These are phyloP conservation scores for Chlorella sorokiniana DNA, from an alignment of 139 green algal genomes.

Conservation along the genomic window DNA sequence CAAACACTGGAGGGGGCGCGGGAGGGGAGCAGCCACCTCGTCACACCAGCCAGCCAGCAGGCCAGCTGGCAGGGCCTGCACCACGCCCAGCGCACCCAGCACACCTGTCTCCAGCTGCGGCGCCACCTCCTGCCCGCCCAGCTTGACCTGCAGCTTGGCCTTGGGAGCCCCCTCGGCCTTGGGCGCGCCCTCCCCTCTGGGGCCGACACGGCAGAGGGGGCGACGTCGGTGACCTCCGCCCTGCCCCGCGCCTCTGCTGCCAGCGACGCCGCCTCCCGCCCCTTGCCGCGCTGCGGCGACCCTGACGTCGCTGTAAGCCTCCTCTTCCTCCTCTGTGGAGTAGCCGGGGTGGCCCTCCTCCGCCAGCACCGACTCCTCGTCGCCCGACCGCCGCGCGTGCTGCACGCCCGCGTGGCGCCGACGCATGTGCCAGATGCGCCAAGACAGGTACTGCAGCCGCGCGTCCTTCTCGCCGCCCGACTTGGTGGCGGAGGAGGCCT, in stretches of 20 bases:
- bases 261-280: too few relatives aligned
- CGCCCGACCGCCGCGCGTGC: neutral
- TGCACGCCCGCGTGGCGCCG: slow-evolving; percentile 53
- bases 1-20: slow-evolving; percentile 26
- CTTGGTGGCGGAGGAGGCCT: slow-evolving; percentile 52
- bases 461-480: slow-evolving; percentile 68
- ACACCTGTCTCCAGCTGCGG: slow-evolving; percentile 19
- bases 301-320: neutral
- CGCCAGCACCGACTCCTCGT: slow-evolving; percentile 1
- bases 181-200: neutral
- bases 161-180: neutral
- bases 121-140: neutral
- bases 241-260: neutral
- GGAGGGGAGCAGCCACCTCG: neutral
- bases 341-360: neutral
- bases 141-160: slow-evolving; percentile 20
- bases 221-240: neutral
- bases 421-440: slow-evolving; percentile 88
- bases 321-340: neutral
- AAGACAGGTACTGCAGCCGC: slow-evolving; percentile 82
- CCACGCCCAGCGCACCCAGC: neutral
- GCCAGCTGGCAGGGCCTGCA: neutral
- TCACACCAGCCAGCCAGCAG: neutral
- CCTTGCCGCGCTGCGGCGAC: neutral
- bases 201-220: neutral